Evolutionary conservation across 768 basidiomycete genomes (phyloP).

Genomic region (Rhodosporidiobolus sp.): DNA sequence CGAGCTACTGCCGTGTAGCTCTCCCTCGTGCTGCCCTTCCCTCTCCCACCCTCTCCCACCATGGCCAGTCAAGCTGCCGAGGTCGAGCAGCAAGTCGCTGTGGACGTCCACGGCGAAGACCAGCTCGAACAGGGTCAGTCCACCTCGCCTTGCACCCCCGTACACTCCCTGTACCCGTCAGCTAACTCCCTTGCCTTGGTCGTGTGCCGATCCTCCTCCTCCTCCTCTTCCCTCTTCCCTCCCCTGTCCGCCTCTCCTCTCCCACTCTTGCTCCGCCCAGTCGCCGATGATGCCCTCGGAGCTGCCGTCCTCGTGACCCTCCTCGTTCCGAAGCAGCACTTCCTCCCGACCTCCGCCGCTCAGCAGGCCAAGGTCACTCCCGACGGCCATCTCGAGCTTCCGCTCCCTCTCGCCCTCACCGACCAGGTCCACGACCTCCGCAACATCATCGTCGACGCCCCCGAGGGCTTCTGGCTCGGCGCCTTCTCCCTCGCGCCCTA

Average conservation of each 20-base stretch:
- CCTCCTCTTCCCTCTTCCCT: not conserved
- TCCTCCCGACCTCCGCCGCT: slow-evolving; percentile 21
- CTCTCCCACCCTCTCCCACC: not conserved
- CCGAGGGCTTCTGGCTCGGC: slow-evolving; percentile 53
- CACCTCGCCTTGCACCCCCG: too few relatives aligned
- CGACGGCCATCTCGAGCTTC: slow-evolving; percentile 36
- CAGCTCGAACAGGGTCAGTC: slow-evolving; percentile 1
- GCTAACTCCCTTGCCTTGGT: not conserved
- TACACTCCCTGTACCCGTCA: fast-evolving
- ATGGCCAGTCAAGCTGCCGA: slow-evolving; percentile 6
- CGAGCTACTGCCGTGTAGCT: not conserved
- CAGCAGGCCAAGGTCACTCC: not conserved
- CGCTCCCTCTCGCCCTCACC: slow-evolving; percentile 31
- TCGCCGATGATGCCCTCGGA: not conserved
- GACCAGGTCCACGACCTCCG: slow-evolving; percentile 44
- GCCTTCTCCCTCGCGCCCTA: slow-evolving; percentile 49
- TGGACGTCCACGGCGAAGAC: not conserved
- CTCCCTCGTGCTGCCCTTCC: not conserved
- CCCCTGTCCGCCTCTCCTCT: not conserved
- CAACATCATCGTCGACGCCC: slow-evolving; percentile 51
- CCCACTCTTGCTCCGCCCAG: not conserved
- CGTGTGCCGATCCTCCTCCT: not conserved
- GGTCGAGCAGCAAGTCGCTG: not conserved
- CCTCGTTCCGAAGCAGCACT: slow-evolving; percentile 32
- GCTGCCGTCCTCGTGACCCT: slow-evolving; percentile 36